Percentiles rank a stretch among this genome's conserved stretches.
Conservation (phyloP, 352 stramenopile genomes). For the Globisporangium polare region DNA sequence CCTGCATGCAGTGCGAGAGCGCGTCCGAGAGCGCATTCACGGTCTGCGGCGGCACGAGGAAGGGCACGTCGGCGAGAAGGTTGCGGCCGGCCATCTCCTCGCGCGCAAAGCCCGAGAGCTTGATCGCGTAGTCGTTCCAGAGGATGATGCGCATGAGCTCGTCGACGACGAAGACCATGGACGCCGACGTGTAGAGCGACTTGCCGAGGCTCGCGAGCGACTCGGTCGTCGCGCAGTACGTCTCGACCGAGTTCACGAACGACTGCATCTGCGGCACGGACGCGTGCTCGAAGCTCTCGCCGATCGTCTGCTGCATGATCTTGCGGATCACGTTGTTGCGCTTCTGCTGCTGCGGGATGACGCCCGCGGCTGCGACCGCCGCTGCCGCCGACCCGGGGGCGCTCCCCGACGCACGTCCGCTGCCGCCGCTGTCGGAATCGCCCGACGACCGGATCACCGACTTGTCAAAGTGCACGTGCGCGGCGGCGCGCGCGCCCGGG, state of each 20-base stretch:
- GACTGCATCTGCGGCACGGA: conserved; percentile 60
- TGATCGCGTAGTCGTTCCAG: conserved; percentile 81
- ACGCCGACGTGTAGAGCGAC: conserved; percentile 72
- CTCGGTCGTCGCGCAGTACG: conserved; percentile 70
- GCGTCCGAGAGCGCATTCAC: conserved; percentile 51
- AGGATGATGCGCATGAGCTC: conserved; percentile 83
- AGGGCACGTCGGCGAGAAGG: conserved; percentile 63
- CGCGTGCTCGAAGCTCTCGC: conserved; percentile 69
- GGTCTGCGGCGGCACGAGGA: conserved; percentile 57
- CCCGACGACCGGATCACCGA: conserved; percentile 33
- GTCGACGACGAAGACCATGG: conserved; percentile 80
- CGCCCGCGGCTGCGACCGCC: background rate
- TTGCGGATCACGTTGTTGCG: conserved; percentile 58
- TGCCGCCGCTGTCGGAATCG: conserved; percentile 45
- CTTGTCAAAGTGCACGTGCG: conserved; percentile 68
- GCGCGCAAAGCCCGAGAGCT: conserved; percentile 65
- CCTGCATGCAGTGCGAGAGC: conserved; percentile 57
- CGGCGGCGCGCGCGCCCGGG: conserved; percentile 14
- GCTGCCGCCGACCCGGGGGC: conserved; percentile 5
- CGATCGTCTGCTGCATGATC: conserved; percentile 76
- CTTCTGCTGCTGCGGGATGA: conserved; percentile 13
- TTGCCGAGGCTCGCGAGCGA: conserved; percentile 80
- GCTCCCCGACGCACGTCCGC: conserved; percentile 27
- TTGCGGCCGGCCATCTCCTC: conserved; percentile 80
- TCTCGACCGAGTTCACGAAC: conserved; percentile 71